Evolutionary conservation across 345 rosid genomes (phyloP), one percentile per base, ranked within the genome.

Genomic region (Citrus hindsii): DNA sequence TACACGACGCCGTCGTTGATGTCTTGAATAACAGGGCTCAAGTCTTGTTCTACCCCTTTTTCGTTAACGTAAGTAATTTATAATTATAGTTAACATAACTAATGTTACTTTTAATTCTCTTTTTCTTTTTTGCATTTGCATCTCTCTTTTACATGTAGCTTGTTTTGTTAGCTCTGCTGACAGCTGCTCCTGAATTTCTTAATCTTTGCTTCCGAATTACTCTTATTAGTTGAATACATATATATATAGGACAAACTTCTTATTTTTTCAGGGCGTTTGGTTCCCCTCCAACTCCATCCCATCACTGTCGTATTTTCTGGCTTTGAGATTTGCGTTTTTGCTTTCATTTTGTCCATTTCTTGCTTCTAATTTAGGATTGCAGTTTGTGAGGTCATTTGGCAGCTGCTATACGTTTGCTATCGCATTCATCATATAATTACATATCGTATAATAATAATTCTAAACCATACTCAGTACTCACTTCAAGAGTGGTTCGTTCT

Each of bases 1-100:
- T 93, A 10, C 84, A 81, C 13, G 93, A 95, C 64, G 94, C 97
- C 19, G 87, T 82, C 8, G 90, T 95, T 22, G 98, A 95, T 79
- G 90, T 92, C 30, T 51, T 95, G 72, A 93, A 89, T 51, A 84
- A 88, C 74, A 84, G 83, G 37, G 97, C 95, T 42, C 94, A 85
- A 85, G 94, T 95, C 68, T 55, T 84, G 69, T 95, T 87, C 83
- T 89, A 90, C 75, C 92, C 93, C 9, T 84, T 9, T 48, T 88
- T 83, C 35, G 91, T 93, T 67, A 82, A 82, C 62, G 98, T 92
- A 89, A 82, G 95, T 53, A 18, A 18, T 53, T 53, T 18, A 18
- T 53, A 0, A 42, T 40, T 2, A 1, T 40, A 40, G 48, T 40
- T 9, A 40, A 9, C 48, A 40, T 40, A 40, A 40, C 2, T 9